Evolutionary conservation across 371 early-diverging fungal genomes (phyloP).

Genomic region (Mucor lusitanicus): DNA sequence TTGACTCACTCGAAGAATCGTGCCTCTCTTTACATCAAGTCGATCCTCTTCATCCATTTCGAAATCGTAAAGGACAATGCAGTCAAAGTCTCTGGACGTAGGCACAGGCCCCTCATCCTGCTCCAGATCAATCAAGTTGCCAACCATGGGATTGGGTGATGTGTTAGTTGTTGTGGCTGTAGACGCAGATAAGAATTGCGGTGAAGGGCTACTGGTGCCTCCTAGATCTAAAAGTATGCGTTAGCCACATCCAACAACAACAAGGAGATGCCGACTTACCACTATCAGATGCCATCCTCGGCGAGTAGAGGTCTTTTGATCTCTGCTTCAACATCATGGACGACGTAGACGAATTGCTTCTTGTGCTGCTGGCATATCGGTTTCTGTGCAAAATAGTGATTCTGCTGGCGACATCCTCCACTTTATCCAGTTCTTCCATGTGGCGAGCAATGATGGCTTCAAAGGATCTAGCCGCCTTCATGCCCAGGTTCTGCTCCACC

Average conservation of each 20-base stretch:
- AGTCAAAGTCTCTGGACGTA: constrained; percentile 18
- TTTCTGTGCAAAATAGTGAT: constrained; percentile 17
- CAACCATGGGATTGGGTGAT: background rate
- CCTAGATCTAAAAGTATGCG: background rate
- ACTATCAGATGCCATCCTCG: background rate
- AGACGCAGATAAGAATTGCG: background rate
- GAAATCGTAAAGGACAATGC: constrained; percentile 27
- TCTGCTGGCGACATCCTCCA: constrained; percentile 9
- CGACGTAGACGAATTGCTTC: constrained; percentile 7
- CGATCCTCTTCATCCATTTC: constrained; percentile 20
- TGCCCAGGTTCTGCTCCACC: constrained; percentile 26
- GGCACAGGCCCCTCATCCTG: background rate
- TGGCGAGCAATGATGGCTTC: constrained; percentile 12
- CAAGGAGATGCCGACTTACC: background rate
- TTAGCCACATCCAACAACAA: background rate
- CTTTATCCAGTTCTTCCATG: constrained; percentile 5
- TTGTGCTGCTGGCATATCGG: background rate
- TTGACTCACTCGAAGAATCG: constrained; percentile 23
- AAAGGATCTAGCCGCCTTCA: constrained; percentile 4
- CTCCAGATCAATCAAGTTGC: constrained; percentile 8
- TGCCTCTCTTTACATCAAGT: constrained; percentile 24
- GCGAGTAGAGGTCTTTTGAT: background rate
- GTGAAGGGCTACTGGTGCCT: background rate
- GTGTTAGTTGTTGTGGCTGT: background rate
- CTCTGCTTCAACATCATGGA: background rate